Percentiles rank a stretch among this genome's conserved stretches.
Conservation (phyloP, 345 rosid genomes). For the Turritis glabra region DNA sequence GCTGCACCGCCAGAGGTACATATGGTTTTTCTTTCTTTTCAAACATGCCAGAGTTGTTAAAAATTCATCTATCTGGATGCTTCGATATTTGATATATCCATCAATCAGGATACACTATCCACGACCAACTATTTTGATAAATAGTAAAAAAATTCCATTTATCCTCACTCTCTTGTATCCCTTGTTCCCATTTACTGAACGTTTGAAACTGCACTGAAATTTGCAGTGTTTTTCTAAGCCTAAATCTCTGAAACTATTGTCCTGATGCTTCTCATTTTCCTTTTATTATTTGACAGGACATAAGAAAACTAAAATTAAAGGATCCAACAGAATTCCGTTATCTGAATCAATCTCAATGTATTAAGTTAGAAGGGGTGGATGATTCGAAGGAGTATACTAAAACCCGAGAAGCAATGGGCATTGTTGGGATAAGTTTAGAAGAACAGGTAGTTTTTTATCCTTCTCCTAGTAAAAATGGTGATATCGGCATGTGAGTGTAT, state of each 20-base stretch:
- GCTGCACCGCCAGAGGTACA: constrained; percentile 88
- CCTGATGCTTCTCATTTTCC: constrained; percentile 11
- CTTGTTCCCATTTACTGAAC: background rate
- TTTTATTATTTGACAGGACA: constrained; percentile 52
- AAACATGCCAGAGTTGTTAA: constrained; percentile 10
- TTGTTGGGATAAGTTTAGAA: constrained; percentile 79
- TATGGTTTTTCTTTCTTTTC: constrained; percentile 6
- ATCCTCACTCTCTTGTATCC: constrained; percentile 1
- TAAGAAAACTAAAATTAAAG: constrained; percentile 59
- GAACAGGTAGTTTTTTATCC: constrained; percentile 66
- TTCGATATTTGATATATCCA: background rate
- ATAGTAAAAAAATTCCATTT: constrained; percentile 1
- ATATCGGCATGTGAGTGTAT: background rate
- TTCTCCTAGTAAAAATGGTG: background rate
- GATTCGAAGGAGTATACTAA: constrained; percentile 74
- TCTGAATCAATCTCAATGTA: constrained; percentile 86
- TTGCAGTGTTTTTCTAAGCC: constrained; percentile 13
- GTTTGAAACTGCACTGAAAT: background rate
- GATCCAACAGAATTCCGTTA: constrained; percentile 78
- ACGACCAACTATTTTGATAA: constrained; percentile 7
- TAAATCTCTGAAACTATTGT: constrained; percentile 2
- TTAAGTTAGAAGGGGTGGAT: constrained; percentile 72
- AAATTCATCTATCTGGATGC: background rate
- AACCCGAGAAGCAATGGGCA: constrained; percentile 90
- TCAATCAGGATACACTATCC: background rate